Percentiles rank a stretch among this genome's conserved stretches.
These are phyloP conservation scores for Pseudogymnoascus sp. DNA, from an alignment of 2,329 filamentous ascomycete genomes.

Conservation along the genomic window DNA sequence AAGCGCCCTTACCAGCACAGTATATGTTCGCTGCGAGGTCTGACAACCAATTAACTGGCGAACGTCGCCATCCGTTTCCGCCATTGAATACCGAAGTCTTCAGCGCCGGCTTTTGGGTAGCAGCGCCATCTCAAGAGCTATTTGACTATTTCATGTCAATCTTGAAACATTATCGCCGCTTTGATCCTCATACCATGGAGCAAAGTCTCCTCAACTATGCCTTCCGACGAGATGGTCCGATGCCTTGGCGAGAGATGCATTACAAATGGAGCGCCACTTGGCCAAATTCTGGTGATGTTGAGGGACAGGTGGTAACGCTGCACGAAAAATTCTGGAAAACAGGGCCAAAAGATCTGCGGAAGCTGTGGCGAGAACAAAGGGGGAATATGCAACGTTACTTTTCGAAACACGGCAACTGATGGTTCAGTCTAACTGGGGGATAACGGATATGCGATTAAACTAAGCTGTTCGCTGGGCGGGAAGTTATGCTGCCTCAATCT, in stretches of 20 bases:
- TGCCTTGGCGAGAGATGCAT: constrained; percentile 35
- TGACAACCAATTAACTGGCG: constrained; percentile 28
- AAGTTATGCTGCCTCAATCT: not conserved
- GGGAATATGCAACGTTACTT: constrained; percentile 7
- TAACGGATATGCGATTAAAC: not conserved
- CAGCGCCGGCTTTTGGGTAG: constrained; percentile 35
- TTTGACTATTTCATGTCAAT: constrained; percentile 33
- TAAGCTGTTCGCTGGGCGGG: not conserved
- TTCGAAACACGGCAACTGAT: not conserved
- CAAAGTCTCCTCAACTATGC: constrained; percentile 39
- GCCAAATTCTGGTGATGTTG: constrained; percentile 28
- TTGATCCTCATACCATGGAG: constrained; percentile 33
- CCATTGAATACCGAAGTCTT: constrained; percentile 28
- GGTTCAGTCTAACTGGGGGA: not conserved
- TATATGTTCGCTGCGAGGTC: constrained; percentile 30
- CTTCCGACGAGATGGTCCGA: constrained; percentile 32
- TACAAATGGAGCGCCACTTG: constrained; percentile 34
- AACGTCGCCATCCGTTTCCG: constrained; percentile 31
- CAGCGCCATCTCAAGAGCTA: constrained; percentile 31
- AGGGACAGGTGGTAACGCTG: constrained; percentile 28
- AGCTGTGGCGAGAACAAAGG: constrained; percentile 11
- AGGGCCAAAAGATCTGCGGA: constrained; percentile 18
- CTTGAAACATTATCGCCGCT: constrained; percentile 28
- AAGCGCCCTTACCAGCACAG: constrained; percentile 25
- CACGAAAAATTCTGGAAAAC: constrained; percentile 33